Evolutionary conservation across 75 land plant genomes (phyloP).

Genomic region (Pinus albicaulis): DNA sequence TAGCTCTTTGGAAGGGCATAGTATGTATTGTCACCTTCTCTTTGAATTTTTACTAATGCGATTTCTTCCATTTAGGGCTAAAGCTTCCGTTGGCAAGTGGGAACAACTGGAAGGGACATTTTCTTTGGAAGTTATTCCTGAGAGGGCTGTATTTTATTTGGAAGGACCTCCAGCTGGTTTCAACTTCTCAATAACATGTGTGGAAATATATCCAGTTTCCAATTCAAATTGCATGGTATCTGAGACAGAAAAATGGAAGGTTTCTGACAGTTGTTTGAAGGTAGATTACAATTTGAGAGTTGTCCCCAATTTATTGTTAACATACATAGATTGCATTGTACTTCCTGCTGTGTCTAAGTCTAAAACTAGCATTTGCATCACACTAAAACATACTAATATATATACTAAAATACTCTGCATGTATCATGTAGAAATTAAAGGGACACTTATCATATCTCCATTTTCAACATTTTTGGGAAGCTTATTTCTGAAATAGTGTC

Average conservation of each 20-base stretch:
- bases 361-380: neutral
- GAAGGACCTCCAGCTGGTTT: constrained; percentile 45
- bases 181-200: constrained; percentile 26
- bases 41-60: neutral
- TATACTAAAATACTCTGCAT: no score
- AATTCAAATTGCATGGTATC: neutral
- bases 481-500: no score
- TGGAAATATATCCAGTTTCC: neutral
- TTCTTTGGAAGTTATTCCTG: constrained; percentile 14
- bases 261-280: neutral
- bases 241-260: neutral
- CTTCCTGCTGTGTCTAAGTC: constrained; percentile 6
- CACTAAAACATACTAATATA: no score
- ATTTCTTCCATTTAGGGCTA: neutral
- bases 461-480: no score
- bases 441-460: no score
- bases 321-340: neutral
- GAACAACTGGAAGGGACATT: constrained; percentile 10
- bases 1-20: neutral
- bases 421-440: no score
- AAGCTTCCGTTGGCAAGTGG: constrained; percentile 5
- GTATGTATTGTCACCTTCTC: neutral
- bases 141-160: constrained; percentile 26
- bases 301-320: neutral
- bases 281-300: neutral